Conservation (phyloP, 768 basidiomycete genomes). For the Boletus rex-veris region DNA sequence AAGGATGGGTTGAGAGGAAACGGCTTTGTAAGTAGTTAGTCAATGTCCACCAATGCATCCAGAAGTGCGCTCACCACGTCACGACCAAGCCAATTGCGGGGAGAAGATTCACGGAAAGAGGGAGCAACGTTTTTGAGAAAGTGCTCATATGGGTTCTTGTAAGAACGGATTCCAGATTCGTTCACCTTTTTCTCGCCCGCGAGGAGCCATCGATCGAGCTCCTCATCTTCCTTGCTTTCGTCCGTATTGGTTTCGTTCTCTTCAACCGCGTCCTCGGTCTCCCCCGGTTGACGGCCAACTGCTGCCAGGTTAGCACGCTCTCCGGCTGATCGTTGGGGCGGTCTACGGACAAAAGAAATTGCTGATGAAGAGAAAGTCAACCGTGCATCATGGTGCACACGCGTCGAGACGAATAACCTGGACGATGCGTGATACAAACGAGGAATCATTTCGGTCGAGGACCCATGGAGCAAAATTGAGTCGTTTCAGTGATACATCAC, state of each 20-base stretch:
- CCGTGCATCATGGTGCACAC: slow-evolving; percentile 7
- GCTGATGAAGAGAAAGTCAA: slow-evolving; percentile 24
- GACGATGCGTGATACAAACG: slow-evolving; percentile 17
- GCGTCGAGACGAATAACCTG: slow-evolving; percentile 7
- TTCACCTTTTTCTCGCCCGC: slow-evolving; percentile 13
- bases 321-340: slow-evolving; percentile 4
- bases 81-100: slow-evolving; percentile 62
- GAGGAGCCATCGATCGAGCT: slow-evolving; percentile 16
- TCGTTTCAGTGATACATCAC: slow-evolving; percentile 14
- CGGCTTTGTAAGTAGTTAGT: slow-evolving; percentile 45
- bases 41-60: background rate
- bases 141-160: slow-evolving; percentile 16
- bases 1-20: slow-evolving; percentile 86
- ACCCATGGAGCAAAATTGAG: slow-evolving; percentile 13
- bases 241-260: slow-evolving; percentile 1
- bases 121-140: slow-evolving; percentile 20
- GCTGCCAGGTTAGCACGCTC: slow-evolving; percentile 1
- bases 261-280: slow-evolving; percentile 3
- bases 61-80: slow-evolving; percentile 45
- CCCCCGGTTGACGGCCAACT: background rate
- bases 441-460: slow-evolving; percentile 18
- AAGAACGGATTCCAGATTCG: slow-evolving; percentile 14
- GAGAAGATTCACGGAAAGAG: slow-evolving; percentile 30
- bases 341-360: slow-evolving; percentile 6
- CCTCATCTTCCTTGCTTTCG: slow-evolving; percentile 10